These are phyloP conservation scores for Amanita polypyramis DNA, from an alignment of 768 basidiomycete species.

Conservation along the genomic window DNA sequence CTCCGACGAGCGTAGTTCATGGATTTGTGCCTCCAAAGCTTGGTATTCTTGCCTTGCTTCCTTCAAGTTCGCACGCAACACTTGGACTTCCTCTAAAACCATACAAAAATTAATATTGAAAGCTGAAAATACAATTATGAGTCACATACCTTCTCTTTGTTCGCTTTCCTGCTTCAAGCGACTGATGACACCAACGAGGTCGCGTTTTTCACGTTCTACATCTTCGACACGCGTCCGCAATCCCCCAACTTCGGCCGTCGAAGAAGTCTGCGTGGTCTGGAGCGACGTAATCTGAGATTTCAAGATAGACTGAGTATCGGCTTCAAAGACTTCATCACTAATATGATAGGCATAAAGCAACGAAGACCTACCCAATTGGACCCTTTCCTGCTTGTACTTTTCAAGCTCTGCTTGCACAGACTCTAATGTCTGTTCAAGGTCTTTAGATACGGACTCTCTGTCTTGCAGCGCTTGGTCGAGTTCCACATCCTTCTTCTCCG, in stretches of 20 bases:
- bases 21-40: conserved; percentile 51
- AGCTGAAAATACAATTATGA: background rate
- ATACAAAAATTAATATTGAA: conserved; percentile 7
- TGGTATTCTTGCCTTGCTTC: conserved; percentile 70
- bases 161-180: conserved; percentile 67
- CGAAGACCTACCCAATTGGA: conserved; percentile 46
- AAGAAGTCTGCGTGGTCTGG: conserved; percentile 47
- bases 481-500: conserved; percentile 69
- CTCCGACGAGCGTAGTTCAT: conserved; percentile 66
- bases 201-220: conserved; percentile 83
- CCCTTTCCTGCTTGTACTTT: conserved; percentile 49
- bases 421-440: conserved; percentile 45
- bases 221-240: conserved; percentile 59
- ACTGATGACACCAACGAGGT: conserved; percentile 75
- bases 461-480: conserved; percentile 80
- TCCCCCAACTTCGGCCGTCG: conserved; percentile 49
- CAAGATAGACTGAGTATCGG: conserved; percentile 32
- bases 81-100: conserved; percentile 57
- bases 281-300: conserved; percentile 48
- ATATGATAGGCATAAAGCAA: conserved; percentile 1
- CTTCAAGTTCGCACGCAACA: conserved; percentile 56
- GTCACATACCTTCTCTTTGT: conserved; percentile 60
- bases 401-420: conserved; percentile 43
- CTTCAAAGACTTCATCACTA: conserved; percentile 22
- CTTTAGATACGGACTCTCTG: conserved; percentile 49